Conservation (phyloP, 1,139 yeast species). For the Scheffersomyces stambukii region DNA sequence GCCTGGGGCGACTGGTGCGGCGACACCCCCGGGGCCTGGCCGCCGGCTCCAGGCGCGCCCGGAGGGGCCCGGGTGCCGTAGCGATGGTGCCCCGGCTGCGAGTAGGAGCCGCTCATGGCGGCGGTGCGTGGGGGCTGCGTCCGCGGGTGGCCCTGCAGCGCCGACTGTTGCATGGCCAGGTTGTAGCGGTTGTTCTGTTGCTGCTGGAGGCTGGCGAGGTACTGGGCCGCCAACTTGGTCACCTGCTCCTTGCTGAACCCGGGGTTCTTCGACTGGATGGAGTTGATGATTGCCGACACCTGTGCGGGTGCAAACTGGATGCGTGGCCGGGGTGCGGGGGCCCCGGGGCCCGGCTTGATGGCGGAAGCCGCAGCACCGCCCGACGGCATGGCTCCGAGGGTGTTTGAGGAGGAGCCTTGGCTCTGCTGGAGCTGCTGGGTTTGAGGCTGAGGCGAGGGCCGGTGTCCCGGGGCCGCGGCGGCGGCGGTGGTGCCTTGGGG, state of each 20-base stretch:
- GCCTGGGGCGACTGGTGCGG: neutral
- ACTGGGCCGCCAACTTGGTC: constrained; percentile 67
- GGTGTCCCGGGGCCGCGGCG: no score
- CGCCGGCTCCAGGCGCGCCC: constrained; percentile 8
- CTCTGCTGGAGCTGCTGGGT: constrained; percentile 10
- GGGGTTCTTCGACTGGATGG: constrained; percentile 69
- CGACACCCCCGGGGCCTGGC: neutral
- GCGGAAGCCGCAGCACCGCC: constrained; percentile 1
- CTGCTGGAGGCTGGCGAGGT: constrained; percentile 55
- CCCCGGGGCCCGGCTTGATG: constrained; percentile 1
- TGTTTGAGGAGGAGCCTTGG: constrained; percentile 3
- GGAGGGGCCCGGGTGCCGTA: constrained; percentile 19
- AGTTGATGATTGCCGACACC: constrained; percentile 64
- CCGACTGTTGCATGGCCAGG: constrained; percentile 17
- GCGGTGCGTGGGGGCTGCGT: no score
- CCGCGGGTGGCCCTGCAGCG: constrained; percentile 13
- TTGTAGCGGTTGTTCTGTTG: constrained; percentile 37
- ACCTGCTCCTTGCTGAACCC: constrained; percentile 66
- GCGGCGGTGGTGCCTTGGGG: no score
- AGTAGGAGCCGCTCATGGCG: no score
- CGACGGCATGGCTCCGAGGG: constrained; percentile 1
- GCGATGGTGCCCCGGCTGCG: constrained; percentile 16
- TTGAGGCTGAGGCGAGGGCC: constrained; percentile 12
- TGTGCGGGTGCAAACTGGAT: constrained; percentile 57
- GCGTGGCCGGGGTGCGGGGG: constrained; percentile 22